Percentiles rank a stretch among this genome's conserved stretches.
Conservation (phyloP, 768 basidiomycete genomes). For the Dentipellis sp. region DNA sequence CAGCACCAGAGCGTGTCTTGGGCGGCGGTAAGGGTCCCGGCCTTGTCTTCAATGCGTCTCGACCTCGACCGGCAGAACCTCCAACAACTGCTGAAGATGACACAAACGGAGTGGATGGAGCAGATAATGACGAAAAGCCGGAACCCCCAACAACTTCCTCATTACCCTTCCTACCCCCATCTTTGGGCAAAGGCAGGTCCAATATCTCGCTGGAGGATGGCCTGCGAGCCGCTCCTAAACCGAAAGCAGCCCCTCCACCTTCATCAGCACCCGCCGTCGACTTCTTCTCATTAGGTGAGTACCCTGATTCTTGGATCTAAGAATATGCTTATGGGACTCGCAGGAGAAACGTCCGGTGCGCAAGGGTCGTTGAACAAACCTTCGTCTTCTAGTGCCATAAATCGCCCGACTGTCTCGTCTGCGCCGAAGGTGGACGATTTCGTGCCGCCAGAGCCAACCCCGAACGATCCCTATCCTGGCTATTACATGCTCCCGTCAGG, state of each 20-base stretch:
- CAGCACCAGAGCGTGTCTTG: conserved; percentile 44
- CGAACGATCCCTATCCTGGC: conserved; percentile 72
- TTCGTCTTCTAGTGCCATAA: conserved; percentile 9
- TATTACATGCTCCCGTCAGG: conserved; percentile 83
- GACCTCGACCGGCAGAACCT: conserved; percentile 10
- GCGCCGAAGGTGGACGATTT: conserved; percentile 65
- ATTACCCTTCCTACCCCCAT: conserved; percentile 48
- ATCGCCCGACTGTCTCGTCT: conserved; percentile 36
- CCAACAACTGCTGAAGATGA: conserved; percentile 21
- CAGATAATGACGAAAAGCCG: conserved; percentile 5
- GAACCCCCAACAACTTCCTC: conserved; percentile 16
- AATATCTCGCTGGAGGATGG: conserved; percentile 32
- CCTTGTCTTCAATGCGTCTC: conserved; percentile 43
- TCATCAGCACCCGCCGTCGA: conserved; percentile 35
- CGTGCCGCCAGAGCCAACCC: conserved; percentile 64
- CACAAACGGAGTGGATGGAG: conserved; percentile 14
- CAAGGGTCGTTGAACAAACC: conserved; percentile 6
- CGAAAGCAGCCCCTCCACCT: conserved; percentile 1
- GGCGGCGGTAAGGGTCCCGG: conserved; percentile 56
- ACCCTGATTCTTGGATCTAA: conserved; percentile 1
- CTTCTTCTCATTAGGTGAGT: conserved; percentile 59
- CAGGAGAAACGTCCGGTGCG: conserved; percentile 7
- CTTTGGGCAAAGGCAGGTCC: conserved; percentile 46
- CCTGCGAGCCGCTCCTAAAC: conserved; percentile 8
- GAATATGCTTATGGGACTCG: not conserved